Evolutionary conservation across 257 asterid species (phyloP).

Genomic region (Solanum arcanum): DNA sequence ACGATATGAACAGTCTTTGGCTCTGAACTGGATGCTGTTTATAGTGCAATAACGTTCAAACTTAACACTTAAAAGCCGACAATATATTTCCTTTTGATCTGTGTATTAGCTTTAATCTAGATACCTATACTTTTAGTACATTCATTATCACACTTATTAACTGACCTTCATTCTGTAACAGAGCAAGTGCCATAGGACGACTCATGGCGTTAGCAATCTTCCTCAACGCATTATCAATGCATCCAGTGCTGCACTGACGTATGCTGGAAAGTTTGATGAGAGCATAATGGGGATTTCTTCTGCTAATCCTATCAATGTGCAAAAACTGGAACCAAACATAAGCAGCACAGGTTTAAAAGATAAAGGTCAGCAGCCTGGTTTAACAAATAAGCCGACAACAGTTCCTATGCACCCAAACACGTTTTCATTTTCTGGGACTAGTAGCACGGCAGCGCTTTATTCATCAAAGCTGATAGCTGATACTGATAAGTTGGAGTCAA

Average conservation of each 20-base stretch:
- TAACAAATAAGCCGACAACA: not conserved
- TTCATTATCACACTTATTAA: not conserved
- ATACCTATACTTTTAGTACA: not conserved
- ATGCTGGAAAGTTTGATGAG: slow-evolving; percentile 47
- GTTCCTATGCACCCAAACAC: slow-evolving; percentile 19
- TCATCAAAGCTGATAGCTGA: slow-evolving; percentile 25
- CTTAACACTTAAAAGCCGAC: not conserved
- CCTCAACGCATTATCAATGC: slow-evolving; percentile 28
- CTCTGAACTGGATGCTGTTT: not conserved
- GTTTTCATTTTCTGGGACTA: slow-evolving; percentile 29
- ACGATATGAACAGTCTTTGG: not conserved
- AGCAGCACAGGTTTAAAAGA: slow-evolving; percentile 43
- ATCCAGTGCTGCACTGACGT: slow-evolving; percentile 34
- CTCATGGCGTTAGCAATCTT: slow-evolving; percentile 43
- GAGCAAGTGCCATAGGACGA: slow-evolving; percentile 34
- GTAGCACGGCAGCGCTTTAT: slow-evolving; percentile 29
- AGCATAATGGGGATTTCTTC: slow-evolving; percentile 28
- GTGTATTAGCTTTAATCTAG: not conserved
- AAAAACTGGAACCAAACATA: slow-evolving; percentile 47
- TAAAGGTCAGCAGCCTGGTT: slow-evolving; percentile 11
- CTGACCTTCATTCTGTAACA: slow-evolving; percentile 13
- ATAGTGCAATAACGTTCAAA: not conserved
- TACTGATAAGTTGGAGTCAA: slow-evolving; percentile 24
- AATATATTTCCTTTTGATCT: not conserved
- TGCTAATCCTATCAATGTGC: slow-evolving; percentile 35